These are phyloP conservation scores for Aspergillus sp. DNA, from an alignment of 2,329 filamentous ascomycete genomes.

Conservation along the genomic window DNA sequence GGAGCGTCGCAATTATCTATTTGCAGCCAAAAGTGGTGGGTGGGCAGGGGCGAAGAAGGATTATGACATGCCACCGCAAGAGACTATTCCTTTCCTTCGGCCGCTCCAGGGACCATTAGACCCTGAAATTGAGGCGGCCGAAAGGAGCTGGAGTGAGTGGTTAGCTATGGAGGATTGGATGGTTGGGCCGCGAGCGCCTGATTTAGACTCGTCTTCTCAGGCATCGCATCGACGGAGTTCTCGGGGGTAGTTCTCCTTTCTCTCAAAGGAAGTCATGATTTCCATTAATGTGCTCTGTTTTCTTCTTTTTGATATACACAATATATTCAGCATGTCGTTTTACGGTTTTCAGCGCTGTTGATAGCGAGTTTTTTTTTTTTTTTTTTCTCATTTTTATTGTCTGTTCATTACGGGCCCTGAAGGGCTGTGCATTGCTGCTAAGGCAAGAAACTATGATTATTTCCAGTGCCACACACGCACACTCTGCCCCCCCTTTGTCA, in stretches of 20 bases:
- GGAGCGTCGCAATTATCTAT: constrained; percentile 89
- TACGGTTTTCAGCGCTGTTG: too few relatives aligned
- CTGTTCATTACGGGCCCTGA: too few relatives aligned
- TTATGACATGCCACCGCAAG: constrained; percentile 79
- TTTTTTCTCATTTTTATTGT: too few relatives aligned
- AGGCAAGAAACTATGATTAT: too few relatives aligned
- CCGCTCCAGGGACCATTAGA: constrained; percentile 71
- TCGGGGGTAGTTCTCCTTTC: constrained; percentile 9
- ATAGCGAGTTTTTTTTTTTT: too few relatives aligned
- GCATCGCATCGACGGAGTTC: constrained; percentile 27
- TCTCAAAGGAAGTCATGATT: not conserved
- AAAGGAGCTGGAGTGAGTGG: constrained; percentile 89
- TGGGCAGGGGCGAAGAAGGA: constrained; percentile 85
- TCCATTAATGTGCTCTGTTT: not conserved
- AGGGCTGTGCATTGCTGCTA: too few relatives aligned
- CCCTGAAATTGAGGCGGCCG: constrained; percentile 73
- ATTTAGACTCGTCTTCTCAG: constrained; percentile 34
- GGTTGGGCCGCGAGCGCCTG: constrained; percentile 73
- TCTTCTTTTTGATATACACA: not conserved
- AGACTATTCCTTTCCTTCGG: constrained; percentile 79
- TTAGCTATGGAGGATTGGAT: constrained; percentile 98
- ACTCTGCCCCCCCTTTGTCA: not conserved
- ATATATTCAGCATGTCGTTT: too few relatives aligned
- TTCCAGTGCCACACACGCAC: too few relatives aligned
- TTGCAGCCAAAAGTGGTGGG: constrained; percentile 84